Evolutionary conservation across 331 rosid genomes (phyloP).

Genomic region (Malus hybrid): DNA sequence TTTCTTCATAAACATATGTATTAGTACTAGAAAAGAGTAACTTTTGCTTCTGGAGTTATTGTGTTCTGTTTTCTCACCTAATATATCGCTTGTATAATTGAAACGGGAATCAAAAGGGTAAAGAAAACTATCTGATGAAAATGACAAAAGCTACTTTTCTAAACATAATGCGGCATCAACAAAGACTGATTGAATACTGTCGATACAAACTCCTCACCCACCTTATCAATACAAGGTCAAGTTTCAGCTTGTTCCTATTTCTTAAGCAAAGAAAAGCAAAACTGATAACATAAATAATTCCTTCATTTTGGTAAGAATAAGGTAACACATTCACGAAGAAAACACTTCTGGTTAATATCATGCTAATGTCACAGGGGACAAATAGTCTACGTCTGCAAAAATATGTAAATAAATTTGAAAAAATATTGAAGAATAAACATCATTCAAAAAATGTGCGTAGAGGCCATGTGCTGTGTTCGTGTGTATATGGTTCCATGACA

Average conservation of each 20-base stretch:
- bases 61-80: not conserved
- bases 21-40: not conserved
- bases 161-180: slow-evolving; percentile 3
- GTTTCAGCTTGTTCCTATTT: not conserved
- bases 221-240: slow-evolving; percentile 1
- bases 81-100: not conserved
- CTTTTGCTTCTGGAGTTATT: not conserved
- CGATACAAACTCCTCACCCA: slow-evolving; percentile 19
- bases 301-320: not conserved
- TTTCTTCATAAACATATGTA: not conserved
- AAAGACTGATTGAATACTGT: slow-evolving; percentile 10
- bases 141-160: slow-evolving; percentile 22
- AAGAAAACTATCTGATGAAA: not conserved
- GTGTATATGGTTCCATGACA: slow-evolving; percentile 16
- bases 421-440: not conserved
- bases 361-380: not conserved
- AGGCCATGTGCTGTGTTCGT: slow-evolving; percentile 11
- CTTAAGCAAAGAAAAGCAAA: not conserved
- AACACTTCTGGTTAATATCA: not conserved
- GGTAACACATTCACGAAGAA: not conserved
- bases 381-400: not conserved
- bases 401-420: no score
- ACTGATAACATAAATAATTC: no score
- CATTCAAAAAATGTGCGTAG: not conserved
- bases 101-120: no score